Percentiles rank a stretch among this genome's conserved stretches.
phyloP scores from a whole-genome alignment of 495 filamentous ascomycete species.

The Apiosordaria backusii region DNA sequence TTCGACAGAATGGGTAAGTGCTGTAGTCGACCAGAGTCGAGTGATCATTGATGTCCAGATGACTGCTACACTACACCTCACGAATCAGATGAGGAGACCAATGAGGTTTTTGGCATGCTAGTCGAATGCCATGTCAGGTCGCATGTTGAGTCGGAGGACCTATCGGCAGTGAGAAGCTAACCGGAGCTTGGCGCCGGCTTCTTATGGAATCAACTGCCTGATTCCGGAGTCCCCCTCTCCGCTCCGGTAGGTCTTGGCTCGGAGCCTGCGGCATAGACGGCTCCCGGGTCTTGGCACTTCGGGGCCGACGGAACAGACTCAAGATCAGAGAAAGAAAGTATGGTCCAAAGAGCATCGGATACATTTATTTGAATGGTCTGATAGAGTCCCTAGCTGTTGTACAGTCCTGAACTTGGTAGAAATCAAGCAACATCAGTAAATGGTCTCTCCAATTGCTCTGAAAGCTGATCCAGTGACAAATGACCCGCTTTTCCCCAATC shows the following conservation, averaged over 20 bases:
- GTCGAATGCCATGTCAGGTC: no score
- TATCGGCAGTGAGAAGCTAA: not conserved
- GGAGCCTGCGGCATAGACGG: not conserved
- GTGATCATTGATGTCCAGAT: not conserved
- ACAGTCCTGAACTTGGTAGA: no score
- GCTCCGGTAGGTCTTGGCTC: not conserved
- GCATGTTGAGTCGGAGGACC: no score
- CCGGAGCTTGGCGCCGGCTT: not conserved
- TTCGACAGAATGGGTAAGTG: not conserved
- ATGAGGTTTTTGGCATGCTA: no score
- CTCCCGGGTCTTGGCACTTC: not conserved
- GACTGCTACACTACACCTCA: not conserved
- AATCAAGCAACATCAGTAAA: no score
- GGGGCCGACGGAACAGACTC: not conserved
- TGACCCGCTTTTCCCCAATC: not conserved
- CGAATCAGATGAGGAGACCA: not conserved
- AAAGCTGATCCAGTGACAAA: not conserved
- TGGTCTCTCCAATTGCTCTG: not conserved
- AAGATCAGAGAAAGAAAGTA: not conserved
- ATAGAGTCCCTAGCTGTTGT: no score
- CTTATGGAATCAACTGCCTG: no score
- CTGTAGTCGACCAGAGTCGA: no score
- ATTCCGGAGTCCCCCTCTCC: not conserved
- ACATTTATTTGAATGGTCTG: no score
- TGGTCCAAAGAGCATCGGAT: not conserved